Evolutionary conservation across 805 yeast species (phyloP).

Genomic region (Cyberlindnera sargentensis): DNA sequence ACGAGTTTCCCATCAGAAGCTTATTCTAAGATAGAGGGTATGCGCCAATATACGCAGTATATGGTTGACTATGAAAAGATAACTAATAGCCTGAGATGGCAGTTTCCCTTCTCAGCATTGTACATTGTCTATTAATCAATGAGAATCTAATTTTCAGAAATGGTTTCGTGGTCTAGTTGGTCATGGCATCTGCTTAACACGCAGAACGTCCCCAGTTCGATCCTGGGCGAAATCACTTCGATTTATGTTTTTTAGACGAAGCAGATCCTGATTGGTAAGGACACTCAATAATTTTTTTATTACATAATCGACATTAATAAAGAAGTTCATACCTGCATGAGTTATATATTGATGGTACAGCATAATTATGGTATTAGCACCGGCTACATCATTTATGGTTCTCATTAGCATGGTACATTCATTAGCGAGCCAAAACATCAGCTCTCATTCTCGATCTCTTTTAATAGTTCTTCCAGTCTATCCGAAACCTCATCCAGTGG

Average conservation of each 20-base stretch:
- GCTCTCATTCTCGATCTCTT: conserved; percentile 18
- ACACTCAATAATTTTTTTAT: too few species aligned
- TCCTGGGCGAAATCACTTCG: conserved; percentile 95
- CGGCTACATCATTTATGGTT: neutral
- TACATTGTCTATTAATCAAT: neutral
- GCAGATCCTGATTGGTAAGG: too few species aligned
- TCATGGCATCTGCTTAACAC: conserved; percentile 99
- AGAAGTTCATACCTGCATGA: too few species aligned
- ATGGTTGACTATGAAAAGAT: too few species aligned
- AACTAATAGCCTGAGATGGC: too few species aligned
- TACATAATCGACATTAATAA: too few species aligned
- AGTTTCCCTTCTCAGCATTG: too few species aligned
- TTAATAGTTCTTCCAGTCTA: conserved; percentile 52
- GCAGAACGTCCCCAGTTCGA: conserved; percentile 99
- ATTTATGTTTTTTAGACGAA: neutral
- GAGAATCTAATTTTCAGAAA: conserved; percentile 1
- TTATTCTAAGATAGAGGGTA: too few species aligned
- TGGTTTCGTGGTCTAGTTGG: conserved; percentile 99
- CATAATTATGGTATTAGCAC: too few species aligned
- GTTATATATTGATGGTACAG: too few species aligned
- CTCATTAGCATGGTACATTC: neutral
- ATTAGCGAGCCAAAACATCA: neutral
- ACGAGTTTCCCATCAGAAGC: too few species aligned
- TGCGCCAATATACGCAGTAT: too few species aligned
- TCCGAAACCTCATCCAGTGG: conserved; percentile 61